Base-by-base conservation (phyloP, 495 filamentous ascomycete species). In the Aspergillus steynii region DNA sequence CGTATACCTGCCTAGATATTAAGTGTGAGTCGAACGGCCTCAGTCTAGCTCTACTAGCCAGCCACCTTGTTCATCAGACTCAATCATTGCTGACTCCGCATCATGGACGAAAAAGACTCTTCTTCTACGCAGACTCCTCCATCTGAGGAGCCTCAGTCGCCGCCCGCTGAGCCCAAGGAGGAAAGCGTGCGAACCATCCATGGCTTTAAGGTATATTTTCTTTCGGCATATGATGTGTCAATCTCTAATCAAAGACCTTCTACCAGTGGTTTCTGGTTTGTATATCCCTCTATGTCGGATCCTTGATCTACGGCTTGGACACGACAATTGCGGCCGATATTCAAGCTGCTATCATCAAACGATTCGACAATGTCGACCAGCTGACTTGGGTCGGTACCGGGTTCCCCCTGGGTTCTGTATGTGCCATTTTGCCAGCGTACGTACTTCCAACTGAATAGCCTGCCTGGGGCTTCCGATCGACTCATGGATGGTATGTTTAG, bases 261-360 rank as follows among this genome's bases (percentile, higher is more conserved):
- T 20, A 20, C 20, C 14, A 42, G 37, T 74, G 47, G 60, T 5
- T 54, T 7, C 52, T 70, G 14, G 55, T 74, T n/a, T 61, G 59
- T 48, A 28, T 61, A 26, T 65, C 62, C 9, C 34, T 73, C 15
- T 75, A 67, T 56, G 54, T 59, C 3, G 54, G 62, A 1, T 56
- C 62, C 10, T 64, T 77, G 31, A 50, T 74, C 5, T 79, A 75
- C 54, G 77, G 70, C 26, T 64, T 80, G 25, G 78, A 79, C 56
- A 72, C 61, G 4, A 79, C 78, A 3, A 77, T 80, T 51, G 73
- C 67, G 6, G 76, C 78, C 5, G 71, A 75, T 56, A 58, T 79
- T 1, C 78, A 80, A 58, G 66, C 53, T 0, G 53, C 69, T 0
- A 58, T 78, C 1, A 26, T 69, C 4, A 56, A 65, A 26, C 47